Base-by-base conservation (phyloP, 768 basidiomycete genomes). In the Xerocomellus chrysenteron region DNA sequence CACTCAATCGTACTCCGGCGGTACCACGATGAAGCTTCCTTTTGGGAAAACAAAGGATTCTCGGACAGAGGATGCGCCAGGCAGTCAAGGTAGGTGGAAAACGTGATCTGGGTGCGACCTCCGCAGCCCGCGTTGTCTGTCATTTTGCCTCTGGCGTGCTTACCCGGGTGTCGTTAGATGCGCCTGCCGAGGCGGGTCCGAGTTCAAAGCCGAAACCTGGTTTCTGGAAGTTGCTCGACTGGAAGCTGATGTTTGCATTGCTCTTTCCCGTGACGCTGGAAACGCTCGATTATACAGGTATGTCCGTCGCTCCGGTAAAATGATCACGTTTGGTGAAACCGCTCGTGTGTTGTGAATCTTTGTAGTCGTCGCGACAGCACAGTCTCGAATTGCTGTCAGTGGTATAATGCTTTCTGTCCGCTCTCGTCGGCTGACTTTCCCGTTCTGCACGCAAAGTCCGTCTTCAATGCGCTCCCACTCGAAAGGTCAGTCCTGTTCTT, bases 341-440 rank as follows among this genome's bases (percentile, higher is more conserved):
- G 21, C 2, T n/a, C 13, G 7, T 19, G 21, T 28, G 5, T 51
- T 6, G 35, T 36, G 16, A 13, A 43, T 7, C 12, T 16, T 45
- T 45, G 47, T 52, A 78, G 81, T 81, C 2, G 78, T 82, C 32
- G 80, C 81, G 5, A 82, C 80, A 14, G 79, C 82, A 4, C 81
- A 82, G 54, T 67, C 77, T 32, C 76, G 75, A 36, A 82, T 82
- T 55, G 81, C 80, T 11, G 79, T 81, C 59, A 46, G 76, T 63
- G 3, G 14, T 42, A 17, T 14, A 19, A 2, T 2, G 4, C 13
- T 13, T 33, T 16, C 19, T 32, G 9, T 55, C 33, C 19, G 28
- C 13, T 1, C 11, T 26, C 17, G n/a, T 45, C 3, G 10, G 42
- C 30, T 60, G 17, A 55, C 30, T 19, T 26, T 35, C 7, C 6